Evolutionary conservation across 345 rosid genomes (phyloP).

Genomic region (Melaleuca alternifolia): DNA sequence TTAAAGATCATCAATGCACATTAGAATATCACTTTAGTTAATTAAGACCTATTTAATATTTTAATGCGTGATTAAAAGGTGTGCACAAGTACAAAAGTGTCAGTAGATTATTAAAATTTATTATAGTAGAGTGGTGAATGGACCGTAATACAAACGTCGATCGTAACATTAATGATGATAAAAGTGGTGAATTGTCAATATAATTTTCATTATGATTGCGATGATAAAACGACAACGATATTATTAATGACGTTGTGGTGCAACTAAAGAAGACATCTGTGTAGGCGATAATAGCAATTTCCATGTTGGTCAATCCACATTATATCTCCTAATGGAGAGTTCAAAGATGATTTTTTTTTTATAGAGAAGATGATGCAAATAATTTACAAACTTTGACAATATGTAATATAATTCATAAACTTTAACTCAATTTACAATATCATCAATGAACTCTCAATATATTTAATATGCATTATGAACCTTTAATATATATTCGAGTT

Average conservation of each 20-base stretch:
- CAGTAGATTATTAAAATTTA: neutral
- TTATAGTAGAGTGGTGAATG: neutral
- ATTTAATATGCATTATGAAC: accelerated
- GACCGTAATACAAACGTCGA: neutral
- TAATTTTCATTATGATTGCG: too few species aligned
- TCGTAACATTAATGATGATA: accelerated
- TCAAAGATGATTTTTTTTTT: neutral
- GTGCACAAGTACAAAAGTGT: neutral
- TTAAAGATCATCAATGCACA: neutral
- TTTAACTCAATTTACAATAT: accelerated
- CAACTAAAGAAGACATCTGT: neutral
- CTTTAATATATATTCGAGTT: neutral
- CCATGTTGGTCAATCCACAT: neutral
- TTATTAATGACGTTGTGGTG: neutral
- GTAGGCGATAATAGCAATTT: neutral
- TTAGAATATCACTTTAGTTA: neutral
- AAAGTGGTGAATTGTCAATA: neutral
- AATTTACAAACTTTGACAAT: accelerated
- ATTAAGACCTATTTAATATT: neutral
- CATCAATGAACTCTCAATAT: accelerated
- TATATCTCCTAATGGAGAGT: neutral
- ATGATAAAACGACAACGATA: accelerated
- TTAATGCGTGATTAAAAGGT: too few species aligned
- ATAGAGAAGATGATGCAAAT: neutral
- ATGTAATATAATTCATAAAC: accelerated